phyloP scores from a whole-genome alignment of 805 yeast genomes.

The Sporopachydermia quercuum region DNA sequence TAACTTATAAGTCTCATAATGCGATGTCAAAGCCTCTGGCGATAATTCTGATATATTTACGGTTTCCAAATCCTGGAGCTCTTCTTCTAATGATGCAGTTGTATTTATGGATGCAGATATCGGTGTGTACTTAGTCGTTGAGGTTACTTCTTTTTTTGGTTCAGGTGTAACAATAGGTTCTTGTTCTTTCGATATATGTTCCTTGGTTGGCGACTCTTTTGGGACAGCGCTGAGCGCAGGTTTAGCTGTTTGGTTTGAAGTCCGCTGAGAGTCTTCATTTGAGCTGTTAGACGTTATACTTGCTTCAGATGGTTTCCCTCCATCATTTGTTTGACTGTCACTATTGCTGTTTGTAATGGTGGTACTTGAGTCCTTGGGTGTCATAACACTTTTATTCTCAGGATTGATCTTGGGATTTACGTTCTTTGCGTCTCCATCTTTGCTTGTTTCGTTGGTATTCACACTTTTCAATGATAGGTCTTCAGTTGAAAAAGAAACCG shows the following conservation, averaged over 20 bases:
- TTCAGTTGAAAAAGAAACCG: not conserved
- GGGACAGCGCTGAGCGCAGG: slow-evolving; percentile 4
- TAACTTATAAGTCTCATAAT: no score
- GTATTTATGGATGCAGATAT: not conserved
- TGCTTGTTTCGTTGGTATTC: slow-evolving; percentile 14
- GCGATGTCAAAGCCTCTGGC: no score
- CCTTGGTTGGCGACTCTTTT: not conserved
- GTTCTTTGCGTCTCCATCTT: slow-evolving; percentile 14
- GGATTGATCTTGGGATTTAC: no score
- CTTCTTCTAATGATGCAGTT: not conserved
- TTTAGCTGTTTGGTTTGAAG: no score
- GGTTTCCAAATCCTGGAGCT: no score
- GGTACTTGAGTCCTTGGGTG: no score
- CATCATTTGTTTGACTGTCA: not conserved
- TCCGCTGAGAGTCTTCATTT: no score
- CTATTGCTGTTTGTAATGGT: slow-evolving; percentile 6
- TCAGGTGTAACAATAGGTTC: slow-evolving; percentile 2
- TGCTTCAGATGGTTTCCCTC: not conserved
- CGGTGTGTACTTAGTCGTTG: no score
- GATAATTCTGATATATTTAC: not conserved
- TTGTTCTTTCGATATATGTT: no score
- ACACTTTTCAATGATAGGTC: not conserved
- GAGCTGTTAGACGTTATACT: not conserved
- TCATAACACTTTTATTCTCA: no score
- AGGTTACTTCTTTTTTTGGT: no score